Evolutionary conservation across 306 rosid genomes (phyloP), one percentile per base, ranked within the genome.

Genomic region (Luffa aegyptiaca): DNA sequence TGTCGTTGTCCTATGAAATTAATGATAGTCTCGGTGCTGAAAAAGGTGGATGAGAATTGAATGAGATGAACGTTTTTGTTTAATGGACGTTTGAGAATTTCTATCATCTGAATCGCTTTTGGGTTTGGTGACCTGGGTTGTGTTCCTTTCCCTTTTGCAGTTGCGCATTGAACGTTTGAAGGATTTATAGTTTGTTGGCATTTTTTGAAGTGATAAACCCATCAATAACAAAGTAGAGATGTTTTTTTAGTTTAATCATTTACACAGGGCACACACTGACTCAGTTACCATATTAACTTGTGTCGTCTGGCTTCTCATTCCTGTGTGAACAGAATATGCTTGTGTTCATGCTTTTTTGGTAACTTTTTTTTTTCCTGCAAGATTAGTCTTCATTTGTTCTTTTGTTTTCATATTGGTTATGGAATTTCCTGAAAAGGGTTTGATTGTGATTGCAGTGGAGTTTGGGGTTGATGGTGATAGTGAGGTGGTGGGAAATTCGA

Each of bases 361-460:
- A 14, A 39, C 31, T 26, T 39, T 68, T 41, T 64, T 26, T 26
- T 64, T 66, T 18, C 11, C 52, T 64, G 46, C 72, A 37, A 37
- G 11, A 65, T 41, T 11, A 39, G 5, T 18, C 31, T 68, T 42
- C 31, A n/a, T 3, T n/a, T n/a, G 12, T 65, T 37, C 5, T 41
- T 68, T 18, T 8, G n/a, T 42, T 68, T 41, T 42, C 35, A 42
- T 18, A 14, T 68, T n/a, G 45, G 52, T 68, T 18, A 9, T 41
- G 68, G 52, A 5, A 8, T 39, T 68, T 68, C 42, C 52, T 68
- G 10, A 68, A 68, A 68, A 3, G 3, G 52, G 33, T 41, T 68
- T 68, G 46, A 9, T 68, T 68, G 75, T 84, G 37, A 70, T 72
- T 88, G 91, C 90, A 94, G 98, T 94, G 95, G 98, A 94, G 81